Percentiles rank a stretch among this genome's conserved stretches.
phyloP scores from a whole-genome alignment of 768 basidiomycete species.

The Lyophyllum atratum region DNA sequence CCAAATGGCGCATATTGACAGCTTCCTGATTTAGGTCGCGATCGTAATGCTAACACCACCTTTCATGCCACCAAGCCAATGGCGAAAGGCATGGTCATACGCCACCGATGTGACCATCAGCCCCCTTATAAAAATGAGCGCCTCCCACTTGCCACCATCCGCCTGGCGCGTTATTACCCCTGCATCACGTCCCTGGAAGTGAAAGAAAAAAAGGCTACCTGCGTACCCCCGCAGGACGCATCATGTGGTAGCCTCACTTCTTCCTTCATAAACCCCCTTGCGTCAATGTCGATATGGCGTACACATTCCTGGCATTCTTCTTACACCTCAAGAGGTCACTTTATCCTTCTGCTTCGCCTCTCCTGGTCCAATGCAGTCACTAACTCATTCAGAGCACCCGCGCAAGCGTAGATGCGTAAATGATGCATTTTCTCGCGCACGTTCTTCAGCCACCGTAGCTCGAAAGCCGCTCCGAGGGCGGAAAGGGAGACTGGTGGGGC shows the following conservation, averaged over 20 bases:
- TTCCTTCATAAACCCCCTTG: constrained; percentile 13
- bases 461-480: constrained; percentile 7
- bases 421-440: background rate
- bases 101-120: constrained; percentile 8
- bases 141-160: constrained; percentile 9
- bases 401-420: constrained; percentile 2
- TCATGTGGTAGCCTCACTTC: constrained; percentile 20
- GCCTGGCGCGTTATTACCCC: constrained; percentile 9
- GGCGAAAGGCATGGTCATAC: background rate
- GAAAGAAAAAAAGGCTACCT: constrained; percentile 6
- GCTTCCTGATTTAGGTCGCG: constrained; percentile 11
- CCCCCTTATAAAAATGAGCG: constrained; percentile 1
- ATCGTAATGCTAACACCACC: constrained; percentile 12
- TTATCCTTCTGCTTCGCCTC: background rate
- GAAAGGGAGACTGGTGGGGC: constrained; percentile 10
- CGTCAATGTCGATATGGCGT: constrained; percentile 8
- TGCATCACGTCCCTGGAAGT: constrained; percentile 16
- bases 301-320: constrained; percentile 2
- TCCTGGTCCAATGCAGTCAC: constrained; percentile 6
- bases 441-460: background rate
- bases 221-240: constrained; percentile 2
- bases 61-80: constrained; percentile 15
- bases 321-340: background rate
- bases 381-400: background rate
- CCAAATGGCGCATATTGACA: constrained; percentile 8